These are phyloP conservation scores for Phaseolus coccineus DNA, from an alignment of 331 rosid genomes.

Conservation along the genomic window DNA sequence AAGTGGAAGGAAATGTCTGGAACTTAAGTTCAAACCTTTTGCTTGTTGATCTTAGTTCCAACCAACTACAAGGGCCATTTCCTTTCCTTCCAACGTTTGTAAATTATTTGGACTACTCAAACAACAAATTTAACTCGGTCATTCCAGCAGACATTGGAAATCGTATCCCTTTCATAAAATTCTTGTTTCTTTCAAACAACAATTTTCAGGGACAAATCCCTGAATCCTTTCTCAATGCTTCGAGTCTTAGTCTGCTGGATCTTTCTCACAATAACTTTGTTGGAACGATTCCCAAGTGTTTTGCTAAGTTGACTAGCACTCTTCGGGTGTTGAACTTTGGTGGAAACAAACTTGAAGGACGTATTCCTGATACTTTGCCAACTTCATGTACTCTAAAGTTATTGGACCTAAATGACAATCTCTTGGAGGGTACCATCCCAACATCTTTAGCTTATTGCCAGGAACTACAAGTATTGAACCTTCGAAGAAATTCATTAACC, in stretches of 20 bases:
- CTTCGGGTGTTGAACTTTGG: conserved; percentile 54
- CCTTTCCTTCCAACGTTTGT: not conserved
- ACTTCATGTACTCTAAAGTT: conserved; percentile 39
- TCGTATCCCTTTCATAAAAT: not conserved
- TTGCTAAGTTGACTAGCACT: not conserved
- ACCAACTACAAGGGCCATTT: not conserved
- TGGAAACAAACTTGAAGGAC: not conserved
- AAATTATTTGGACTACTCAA: conserved; percentile 14
- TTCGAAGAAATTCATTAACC: conserved; percentile 51
- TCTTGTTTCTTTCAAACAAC: not conserved
- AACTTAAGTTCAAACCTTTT: not conserved
- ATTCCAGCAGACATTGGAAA: no score
- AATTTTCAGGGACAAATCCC: no score
- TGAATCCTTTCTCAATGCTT: no score
- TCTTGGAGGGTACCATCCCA: conserved; percentile 17
- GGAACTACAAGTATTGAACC: conserved; percentile 47
- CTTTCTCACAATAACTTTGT: conserved; percentile 45
- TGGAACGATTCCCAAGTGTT: conserved; percentile 11
- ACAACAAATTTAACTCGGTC: no score
- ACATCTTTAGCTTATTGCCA: not conserved
- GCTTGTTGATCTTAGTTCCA: conserved; percentile 39
- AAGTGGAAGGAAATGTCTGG: not conserved
- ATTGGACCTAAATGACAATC: conserved; percentile 52
- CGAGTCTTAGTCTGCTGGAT: conserved; percentile 50
- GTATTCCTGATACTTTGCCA: conserved; percentile 40